Evolutionary conservation across 2,329 filamentous ascomycete species (phyloP).

Genomic region (Ilyonectria sp.): DNA sequence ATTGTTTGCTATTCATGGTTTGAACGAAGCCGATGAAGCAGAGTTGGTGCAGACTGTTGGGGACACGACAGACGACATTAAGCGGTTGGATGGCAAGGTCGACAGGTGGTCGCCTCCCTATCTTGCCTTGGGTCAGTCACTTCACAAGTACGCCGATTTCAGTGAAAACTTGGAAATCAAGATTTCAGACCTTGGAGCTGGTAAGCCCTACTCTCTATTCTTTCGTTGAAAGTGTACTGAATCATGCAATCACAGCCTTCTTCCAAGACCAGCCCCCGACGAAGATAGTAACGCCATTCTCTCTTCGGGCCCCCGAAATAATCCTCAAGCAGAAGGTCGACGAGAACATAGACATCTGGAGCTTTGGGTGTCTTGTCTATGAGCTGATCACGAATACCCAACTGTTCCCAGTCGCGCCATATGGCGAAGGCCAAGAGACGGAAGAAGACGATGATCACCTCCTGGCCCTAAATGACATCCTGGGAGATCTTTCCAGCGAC

Average conservation of each 20-base stretch:
- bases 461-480: background rate
- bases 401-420: constrained; percentile 17
- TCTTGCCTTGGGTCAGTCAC: constrained; percentile 21
- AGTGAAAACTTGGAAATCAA: constrained; percentile 5
- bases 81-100: constrained; percentile 27
- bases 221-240: background rate
- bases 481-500: background rate
- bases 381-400: constrained; percentile 26
- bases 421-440: background rate
- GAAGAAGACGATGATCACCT: constrained; percentile 17
- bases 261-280: constrained; percentile 1
- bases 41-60: constrained; percentile 3
- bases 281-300: background rate
- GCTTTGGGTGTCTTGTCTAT: constrained; percentile 35
- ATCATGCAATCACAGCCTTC: constrained; percentile 6
- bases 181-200: constrained; percentile 32
- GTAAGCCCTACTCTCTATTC: background rate
- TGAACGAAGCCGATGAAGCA: constrained; percentile 14
- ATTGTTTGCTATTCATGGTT: constrained; percentile 6
- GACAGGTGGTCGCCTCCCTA: constrained; percentile 30
- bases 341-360: constrained; percentile 31
- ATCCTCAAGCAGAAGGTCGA: constrained; percentile 17
- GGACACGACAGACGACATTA: constrained; percentile 8
- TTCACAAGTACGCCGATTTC: constrained; percentile 1
- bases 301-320: constrained; percentile 27